These are phyloP conservation scores for Infundibulicybe gibba DNA, from an alignment of 768 basidiomycete genomes.

Conservation along the genomic window DNA sequence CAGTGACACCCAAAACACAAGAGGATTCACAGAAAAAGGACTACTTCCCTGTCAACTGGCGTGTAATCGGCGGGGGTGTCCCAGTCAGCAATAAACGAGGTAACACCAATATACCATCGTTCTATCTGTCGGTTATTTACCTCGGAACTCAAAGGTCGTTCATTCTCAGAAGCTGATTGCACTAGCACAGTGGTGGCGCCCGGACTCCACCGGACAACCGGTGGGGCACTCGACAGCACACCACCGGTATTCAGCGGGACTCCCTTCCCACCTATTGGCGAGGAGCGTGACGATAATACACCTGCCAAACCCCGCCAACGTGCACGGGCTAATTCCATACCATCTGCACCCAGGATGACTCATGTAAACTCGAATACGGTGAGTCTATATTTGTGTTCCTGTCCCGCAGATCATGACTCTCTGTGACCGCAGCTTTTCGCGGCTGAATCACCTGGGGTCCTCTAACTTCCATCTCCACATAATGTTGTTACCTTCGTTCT, in stretches of 20 bases:
- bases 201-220: too few species aligned
- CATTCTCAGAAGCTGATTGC: too few species aligned
- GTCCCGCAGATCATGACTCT: background rate
- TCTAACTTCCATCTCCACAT: constrained; percentile 15
- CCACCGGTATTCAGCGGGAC: too few species aligned
- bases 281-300: too few species aligned
- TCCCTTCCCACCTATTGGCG: too few species aligned
- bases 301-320: constrained; percentile 1
- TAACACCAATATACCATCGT: too few species aligned
- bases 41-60: constrained; percentile 68
- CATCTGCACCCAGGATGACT: constrained; percentile 9
- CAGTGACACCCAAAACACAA: constrained; percentile 24
- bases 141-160: too few species aligned
- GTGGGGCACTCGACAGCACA: too few species aligned
- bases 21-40: constrained; percentile 31
- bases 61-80: constrained; percentile 79
- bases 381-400: constrained; percentile 8
- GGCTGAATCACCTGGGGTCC: constrained; percentile 36
- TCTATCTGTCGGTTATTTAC: too few species aligned
- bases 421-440: constrained; percentile 28
- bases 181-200: too few species aligned
- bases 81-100: too few species aligned
- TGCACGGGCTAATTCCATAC: constrained; percentile 11
- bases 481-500: constrained; percentile 9
- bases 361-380: constrained; percentile 22